These are phyloP conservation scores for Amylostereum areolatum DNA, from an alignment of 1,284 basidiomycete genomes.

Conservation along the genomic window DNA sequence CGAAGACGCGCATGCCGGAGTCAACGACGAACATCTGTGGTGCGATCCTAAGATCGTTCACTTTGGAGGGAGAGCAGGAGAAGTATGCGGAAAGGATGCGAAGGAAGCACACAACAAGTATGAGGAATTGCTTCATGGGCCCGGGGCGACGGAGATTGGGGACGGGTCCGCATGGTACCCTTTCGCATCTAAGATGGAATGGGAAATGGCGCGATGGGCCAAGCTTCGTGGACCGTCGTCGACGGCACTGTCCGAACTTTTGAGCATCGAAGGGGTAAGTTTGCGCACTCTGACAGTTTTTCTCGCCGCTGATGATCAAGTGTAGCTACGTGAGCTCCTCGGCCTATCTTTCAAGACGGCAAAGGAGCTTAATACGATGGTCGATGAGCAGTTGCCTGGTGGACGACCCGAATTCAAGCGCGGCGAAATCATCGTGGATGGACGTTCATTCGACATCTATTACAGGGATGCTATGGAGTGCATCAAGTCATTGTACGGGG, in stretches of 20 bases:
- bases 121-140: too few species aligned
- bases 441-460: neutral
- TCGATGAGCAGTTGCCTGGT: constrained; percentile 6
- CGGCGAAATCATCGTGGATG: neutral
- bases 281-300: neutral
- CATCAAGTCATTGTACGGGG: neutral
- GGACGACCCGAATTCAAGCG: neutral
- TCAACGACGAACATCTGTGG: too few species aligned
- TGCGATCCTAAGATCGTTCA: too few species aligned
- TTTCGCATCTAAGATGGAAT: neutral
- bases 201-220: constrained; percentile 1
- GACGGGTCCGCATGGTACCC: neutral
- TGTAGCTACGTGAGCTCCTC: constrained; percentile 2
- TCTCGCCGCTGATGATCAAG: too few species aligned
- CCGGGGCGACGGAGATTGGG: too few species aligned
- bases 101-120: too few species aligned
- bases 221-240: neutral
- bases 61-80: too few species aligned
- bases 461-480: neutral
- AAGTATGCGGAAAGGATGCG: too few species aligned
- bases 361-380: constrained; percentile 5
- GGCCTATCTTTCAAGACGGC: constrained; percentile 2
- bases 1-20: too few species aligned
- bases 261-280: neutral
- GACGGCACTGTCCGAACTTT: neutral